Conservation (phyloP, 129 eudicot genomes). For the Oenanthe sinensis region DNA sequence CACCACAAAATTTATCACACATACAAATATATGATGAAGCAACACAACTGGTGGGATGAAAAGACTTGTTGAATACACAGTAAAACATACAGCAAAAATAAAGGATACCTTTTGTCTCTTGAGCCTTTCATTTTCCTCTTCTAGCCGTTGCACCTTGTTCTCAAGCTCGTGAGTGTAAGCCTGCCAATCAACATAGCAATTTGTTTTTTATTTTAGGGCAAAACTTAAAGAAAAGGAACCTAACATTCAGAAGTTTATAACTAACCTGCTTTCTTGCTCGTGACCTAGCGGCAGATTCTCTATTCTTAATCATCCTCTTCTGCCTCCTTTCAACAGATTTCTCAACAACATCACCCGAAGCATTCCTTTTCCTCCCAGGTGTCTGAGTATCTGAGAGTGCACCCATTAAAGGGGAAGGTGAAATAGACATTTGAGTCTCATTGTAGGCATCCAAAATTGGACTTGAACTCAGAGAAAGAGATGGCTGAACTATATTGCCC, state of each 20-base stretch:
- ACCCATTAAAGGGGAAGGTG: constrained; percentile 69
- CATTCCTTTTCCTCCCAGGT: constrained; percentile 69
- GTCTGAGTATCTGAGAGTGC: constrained; percentile 75
- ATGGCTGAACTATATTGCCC: constrained; percentile 47
- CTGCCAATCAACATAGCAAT: constrained; percentile 29
- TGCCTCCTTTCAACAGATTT: constrained; percentile 97
- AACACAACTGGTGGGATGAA: neutral
- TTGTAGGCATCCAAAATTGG: constrained; percentile 56
- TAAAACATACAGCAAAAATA: neutral
- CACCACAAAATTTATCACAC: neutral
- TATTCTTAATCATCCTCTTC: constrained; percentile 91
- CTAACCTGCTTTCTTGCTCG: constrained; percentile 94
- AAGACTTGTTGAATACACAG: neutral
- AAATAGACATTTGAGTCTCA: constrained; percentile 61
- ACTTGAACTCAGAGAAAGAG: constrained; percentile 45
- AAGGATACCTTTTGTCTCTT: constrained; percentile 62
- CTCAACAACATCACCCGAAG: constrained; percentile 67
- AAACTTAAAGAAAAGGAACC: constrained; percentile 4
- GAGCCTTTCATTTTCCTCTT: constrained; percentile 93
- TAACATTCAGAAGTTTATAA: constrained; percentile 6
- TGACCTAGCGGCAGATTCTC: constrained; percentile 96
- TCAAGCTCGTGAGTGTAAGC: constrained; percentile 96
- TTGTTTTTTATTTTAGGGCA: neutral
- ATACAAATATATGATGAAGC: neutral
- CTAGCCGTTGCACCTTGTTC: constrained; percentile 86